Evolutionary conservation across 768 basidiomycete species (phyloP), one percentile per base, ranked within the genome.

Genomic region (Amanita thiersii): DNA sequence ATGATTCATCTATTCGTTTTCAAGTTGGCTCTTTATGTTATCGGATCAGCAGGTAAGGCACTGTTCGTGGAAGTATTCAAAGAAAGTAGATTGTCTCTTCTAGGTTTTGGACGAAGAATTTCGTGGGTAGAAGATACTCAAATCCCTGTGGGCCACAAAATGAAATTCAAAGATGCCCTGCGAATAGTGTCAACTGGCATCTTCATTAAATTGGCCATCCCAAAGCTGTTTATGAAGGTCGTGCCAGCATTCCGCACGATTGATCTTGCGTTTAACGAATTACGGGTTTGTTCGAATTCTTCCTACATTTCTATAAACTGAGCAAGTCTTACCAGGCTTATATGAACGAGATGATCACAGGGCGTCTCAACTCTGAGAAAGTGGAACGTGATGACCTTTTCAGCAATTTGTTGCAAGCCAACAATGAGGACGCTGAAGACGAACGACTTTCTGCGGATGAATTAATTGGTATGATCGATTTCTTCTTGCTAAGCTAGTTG

Each of bases 21-120:
- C 5, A 30, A 78, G 77, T 66, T 77, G 29, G 70, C 77, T 0
- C 65, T 79, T 2, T 70, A 73, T 39, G 68, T 77, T 23, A 74
- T 79, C 41, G 65, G 75, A 21, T 65, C 64, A 2, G 77, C 77
- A 46, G 76, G 72, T 70, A 46, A n/a, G n/a, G n/a, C n/a, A n/a
- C n/a, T n/a, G n/a, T n/a, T n/a, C n/a, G n/a, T 18, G 52, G 47
- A 2, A 17, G 11, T 21, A 11, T 44, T 32, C 34, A n/a, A n/a
- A n/a, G 23, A 39, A 21, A 18, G 9, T 10, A 28, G 20, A 20
- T 20, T 19, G 15, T 25, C 20, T 0, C 23, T 3, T 20, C 14
- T 40, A 73, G 69, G 75, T 4, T 80, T 79, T 49, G 77, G 77
- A 2, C 64, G 66, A 24, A 56, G 54, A 32, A 64, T 76, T 29